These are phyloP conservation scores for Batrachochytrium dendrobatidis DNA, from an alignment of 371 early-diverging fungal genomes.

Conservation along the genomic window DNA sequence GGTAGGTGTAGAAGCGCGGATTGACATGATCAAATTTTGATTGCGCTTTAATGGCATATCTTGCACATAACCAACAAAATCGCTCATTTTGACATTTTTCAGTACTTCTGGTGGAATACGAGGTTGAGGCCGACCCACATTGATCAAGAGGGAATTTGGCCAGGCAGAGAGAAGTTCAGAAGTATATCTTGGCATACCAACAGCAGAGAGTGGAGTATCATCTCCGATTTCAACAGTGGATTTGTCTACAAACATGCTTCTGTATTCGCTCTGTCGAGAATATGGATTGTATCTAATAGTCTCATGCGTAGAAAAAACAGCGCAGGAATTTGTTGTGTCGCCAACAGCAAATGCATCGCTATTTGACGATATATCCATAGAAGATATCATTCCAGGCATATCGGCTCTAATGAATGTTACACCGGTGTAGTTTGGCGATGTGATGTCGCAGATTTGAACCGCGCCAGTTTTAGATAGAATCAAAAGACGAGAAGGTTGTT, in stretches of 20 bases:
- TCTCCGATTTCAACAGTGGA: conserved; percentile 48
- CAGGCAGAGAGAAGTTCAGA: conserved; percentile 67
- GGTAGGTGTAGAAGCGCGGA: not conserved
- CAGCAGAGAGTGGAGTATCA: conserved; percentile 60
- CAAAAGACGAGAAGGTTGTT: conserved; percentile 57
- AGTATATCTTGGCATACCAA: conserved; percentile 76
- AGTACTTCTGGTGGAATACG: conserved; percentile 66
- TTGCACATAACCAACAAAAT: conserved; percentile 86
- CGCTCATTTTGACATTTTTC: conserved; percentile 72
- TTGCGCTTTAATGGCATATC: conserved; percentile 76
- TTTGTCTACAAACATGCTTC: conserved; percentile 41
- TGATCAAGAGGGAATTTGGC: conserved; percentile 54
- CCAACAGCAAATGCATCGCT: conserved; percentile 68
- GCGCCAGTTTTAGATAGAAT: conserved; percentile 62
- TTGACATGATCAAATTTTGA: conserved; percentile 35
- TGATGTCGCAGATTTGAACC: conserved; percentile 69
- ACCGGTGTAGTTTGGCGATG: conserved; percentile 8
- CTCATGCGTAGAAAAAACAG: conserved; percentile 60
- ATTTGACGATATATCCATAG: conserved; percentile 64
- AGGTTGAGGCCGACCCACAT: conserved; percentile 60
- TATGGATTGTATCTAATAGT: conserved; percentile 56
- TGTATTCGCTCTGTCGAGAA: conserved; percentile 56
- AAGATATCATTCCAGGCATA: conserved; percentile 26
- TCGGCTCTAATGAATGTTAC: conserved; percentile 10
- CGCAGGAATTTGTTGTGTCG: conserved; percentile 58